Base-by-base conservation (phyloP, 148 eudicot species). In the Drosera capensis region DNA sequence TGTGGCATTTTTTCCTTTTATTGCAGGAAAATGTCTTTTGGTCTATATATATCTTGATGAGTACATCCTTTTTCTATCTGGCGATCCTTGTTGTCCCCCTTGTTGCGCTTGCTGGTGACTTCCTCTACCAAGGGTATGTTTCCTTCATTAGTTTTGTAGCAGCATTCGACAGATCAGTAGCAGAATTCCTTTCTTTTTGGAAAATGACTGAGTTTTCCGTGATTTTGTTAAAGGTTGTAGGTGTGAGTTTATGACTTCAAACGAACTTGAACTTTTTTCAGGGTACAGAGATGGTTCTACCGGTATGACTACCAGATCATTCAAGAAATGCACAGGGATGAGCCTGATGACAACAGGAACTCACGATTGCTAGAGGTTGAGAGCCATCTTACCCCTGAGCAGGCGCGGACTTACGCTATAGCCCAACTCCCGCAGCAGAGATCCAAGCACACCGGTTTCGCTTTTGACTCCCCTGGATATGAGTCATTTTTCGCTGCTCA, bases 401-500 rank as follows among this genome's bases (percentile, higher is more conserved):
- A 83, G 45, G 77, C 68, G 19, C 65, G 94, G 48, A 88, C 81
- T 59, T 83, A 58, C 25, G 87, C 86, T 13, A 48, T 88, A 35
- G 67, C 84, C 40, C 86, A 65, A 49, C 92, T 88, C 38, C 94
- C 97, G 0, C 51, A 75, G n/a, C 75, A 83, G 51, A 71, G 54
- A 11, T 88, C 97, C 1, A 80, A 53, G 57, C 94, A 88, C 62
- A 88, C 97, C 0, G 97, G 97, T 46, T 83, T 80, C 41, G 94
- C 97, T 16, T 88, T 88, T 43, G 97, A 88, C 60, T 88, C 97
- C 3, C 97, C 97, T 1, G 97, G 94, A 16, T 88, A 74, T 8
- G 97, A 88, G 56, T 88, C 97, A 5, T 88, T 88, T 71, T 88
- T 88, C 16, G 97, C 94, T 11, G 64, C 90, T 16, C 86, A 88